A percentile compares a stretch with the other conserved stretches of the same genome.
Evolutionary conservation across 2,329 filamentous ascomycete species (phyloP).

Genomic region (Pseudogymnoascus sp.): DNA sequence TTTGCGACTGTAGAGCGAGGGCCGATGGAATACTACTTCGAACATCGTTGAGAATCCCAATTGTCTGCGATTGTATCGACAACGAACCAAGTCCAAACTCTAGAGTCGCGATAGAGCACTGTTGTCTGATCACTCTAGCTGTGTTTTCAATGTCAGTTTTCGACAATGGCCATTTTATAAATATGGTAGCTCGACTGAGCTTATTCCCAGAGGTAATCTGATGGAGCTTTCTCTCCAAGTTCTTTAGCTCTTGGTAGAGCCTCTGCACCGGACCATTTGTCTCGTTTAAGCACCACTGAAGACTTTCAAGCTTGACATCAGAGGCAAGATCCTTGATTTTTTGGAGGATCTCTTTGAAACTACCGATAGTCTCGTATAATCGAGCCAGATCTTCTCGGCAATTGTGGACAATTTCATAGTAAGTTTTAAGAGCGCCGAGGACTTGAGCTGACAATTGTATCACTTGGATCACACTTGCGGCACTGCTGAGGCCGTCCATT

Average conservation of each 20-base stretch:
- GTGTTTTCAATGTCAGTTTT: not conserved
- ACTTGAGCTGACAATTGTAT: slow-evolving; percentile 14
- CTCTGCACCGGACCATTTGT: not conserved
- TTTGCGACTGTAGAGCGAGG: not conserved
- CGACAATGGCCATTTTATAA: not conserved
- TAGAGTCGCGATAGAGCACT: not conserved
- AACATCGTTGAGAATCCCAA: not conserved
- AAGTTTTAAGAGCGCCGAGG: slow-evolving; percentile 13
- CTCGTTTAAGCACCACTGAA: not conserved
- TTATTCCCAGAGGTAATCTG: not conserved
- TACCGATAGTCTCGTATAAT: slow-evolving; percentile 13
- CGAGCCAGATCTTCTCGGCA: slow-evolving; percentile 16
- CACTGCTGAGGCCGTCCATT: slow-evolving; percentile 16
- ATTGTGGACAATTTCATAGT: slow-evolving; percentile 14
- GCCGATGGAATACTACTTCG: not conserved
- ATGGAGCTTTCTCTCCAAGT: not conserved
- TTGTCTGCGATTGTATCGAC: not conserved
- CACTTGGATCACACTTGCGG: slow-evolving; percentile 13
- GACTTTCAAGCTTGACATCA: not conserved
- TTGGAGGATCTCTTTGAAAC: slow-evolving; percentile 11
- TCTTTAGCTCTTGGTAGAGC: not conserved
- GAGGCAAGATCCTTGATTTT: not conserved
- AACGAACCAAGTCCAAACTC: not conserved
- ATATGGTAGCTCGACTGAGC: not conserved
- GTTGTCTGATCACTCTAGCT: not conserved